Base-by-base conservation (phyloP, 192 early-diverging fungal species). In the Entrophospora sp. region DNA sequence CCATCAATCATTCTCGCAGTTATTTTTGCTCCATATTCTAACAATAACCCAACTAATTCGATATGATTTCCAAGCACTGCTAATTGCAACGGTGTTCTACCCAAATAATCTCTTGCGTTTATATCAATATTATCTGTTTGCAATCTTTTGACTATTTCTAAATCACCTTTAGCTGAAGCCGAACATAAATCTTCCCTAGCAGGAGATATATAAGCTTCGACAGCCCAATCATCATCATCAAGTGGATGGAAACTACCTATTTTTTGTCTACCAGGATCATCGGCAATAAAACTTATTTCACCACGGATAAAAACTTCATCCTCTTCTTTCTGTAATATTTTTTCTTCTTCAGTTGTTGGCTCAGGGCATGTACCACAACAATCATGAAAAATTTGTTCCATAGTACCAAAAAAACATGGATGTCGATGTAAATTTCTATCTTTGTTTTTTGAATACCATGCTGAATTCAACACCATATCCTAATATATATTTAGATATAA, bases 51-150 rank as follows among this genome's bases (percentile, higher is more conserved):
- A 20, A 60, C 58, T 24, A 24, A 16, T 4, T 24, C 38, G 2
- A 24, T 38, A 60, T 40, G 34, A 16, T 37, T 37, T 18, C 58
- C 58, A 2, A 60, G 6, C 22, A 60, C 37, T 25, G 58, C 58
- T 14, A 60, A 60, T 42, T 60, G 58, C 14, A 60, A 40, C 13
- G 58, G 58, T 3, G 58, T 60, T 60, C 58, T 60, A 40, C 58
- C 58, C 38, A 60, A 24, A 43, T 40, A 40, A 42, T 60, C 58
- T 27, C 58, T 32, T 3, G 58, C 58, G 2, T 60, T 28, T 20
- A 60, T 4, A 43, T 60, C 36, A 14, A 27, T 5, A n/a, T n/a
- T 18, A n/a, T 18, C 45, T n/a, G 9, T 4, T 5, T 18, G 5
- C 20, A 48, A 48, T 48, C 20, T 48, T 18, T 48, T 48, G 18